Percentiles rank a stretch among this genome's conserved stretches.
These are phyloP conservation scores for Erucastrum elatum DNA, from an alignment of 345 rosid genomes.

Conservation along the genomic window DNA sequence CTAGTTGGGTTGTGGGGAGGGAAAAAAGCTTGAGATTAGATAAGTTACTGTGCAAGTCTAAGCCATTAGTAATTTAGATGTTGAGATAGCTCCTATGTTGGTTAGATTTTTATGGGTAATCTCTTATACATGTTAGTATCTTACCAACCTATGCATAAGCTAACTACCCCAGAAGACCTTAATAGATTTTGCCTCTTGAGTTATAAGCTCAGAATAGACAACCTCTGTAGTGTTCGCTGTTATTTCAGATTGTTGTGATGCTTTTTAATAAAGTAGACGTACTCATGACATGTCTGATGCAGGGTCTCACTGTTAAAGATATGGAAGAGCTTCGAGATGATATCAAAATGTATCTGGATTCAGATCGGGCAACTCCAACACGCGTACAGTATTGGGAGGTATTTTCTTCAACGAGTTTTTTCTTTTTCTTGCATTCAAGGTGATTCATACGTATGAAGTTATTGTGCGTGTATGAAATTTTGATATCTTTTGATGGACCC, in stretches of 20 bases:
- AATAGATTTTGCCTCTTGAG: neutral
- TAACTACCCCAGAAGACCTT: neutral
- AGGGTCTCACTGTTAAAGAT: constrained; percentile 88
- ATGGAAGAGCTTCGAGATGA: constrained; percentile 95
- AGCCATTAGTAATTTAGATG: constrained; percentile 4
- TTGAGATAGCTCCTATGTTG: neutral
- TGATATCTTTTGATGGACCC: neutral
- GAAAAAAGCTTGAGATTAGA: constrained; percentile 6
- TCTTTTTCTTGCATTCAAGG: neutral
- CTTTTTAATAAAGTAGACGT: neutral
- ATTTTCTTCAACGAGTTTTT: constrained; percentile 27
- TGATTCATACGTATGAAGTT: neutral
- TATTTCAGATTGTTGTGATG: neutral
- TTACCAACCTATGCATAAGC: neutral
- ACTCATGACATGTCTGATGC: constrained; percentile 46
- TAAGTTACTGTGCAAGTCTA: constrained; percentile 12
- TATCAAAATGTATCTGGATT: constrained; percentile 89
- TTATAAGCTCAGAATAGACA: neutral
- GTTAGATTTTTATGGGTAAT: too few relatives aligned
- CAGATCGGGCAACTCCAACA: constrained; percentile 74
- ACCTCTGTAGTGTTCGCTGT: constrained; percentile 3
- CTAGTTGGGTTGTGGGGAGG: constrained; percentile 7
- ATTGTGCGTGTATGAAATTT: constrained; percentile 8
- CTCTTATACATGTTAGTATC: neutral
- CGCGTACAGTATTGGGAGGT: constrained; percentile 86